Percentiles rank a stretch among this genome's conserved stretches.
phyloP scores from a whole-genome alignment of 2,329 filamentous ascomycete genomes.

The Plectosphaerella cucumerina region DNA sequence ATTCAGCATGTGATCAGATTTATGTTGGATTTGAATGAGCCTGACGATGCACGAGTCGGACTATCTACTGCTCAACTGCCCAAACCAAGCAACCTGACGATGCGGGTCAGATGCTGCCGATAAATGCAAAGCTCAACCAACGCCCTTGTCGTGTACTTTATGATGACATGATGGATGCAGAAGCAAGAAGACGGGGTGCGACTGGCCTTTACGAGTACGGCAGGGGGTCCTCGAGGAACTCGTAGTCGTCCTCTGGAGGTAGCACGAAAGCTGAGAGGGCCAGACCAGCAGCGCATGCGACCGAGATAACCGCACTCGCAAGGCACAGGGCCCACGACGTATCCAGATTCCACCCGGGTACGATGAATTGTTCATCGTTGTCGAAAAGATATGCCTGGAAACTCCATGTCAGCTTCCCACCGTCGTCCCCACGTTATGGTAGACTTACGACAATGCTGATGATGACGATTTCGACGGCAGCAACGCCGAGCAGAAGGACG shows the following conservation, averaged over 20 bases:
- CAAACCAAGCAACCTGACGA: too few relatives aligned
- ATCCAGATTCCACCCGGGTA: slow-evolving; percentile 75
- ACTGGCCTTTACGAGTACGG: not conserved
- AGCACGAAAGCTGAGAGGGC: slow-evolving; percentile 64
- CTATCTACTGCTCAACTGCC: too few relatives aligned
- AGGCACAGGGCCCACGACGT: slow-evolving; percentile 71
- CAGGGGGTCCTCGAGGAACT: slow-evolving; percentile 52
- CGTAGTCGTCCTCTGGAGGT: slow-evolving; percentile 81
- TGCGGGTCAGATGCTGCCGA: too few relatives aligned
- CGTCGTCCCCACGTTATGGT: slow-evolving; percentile 2
- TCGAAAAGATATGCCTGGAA: slow-evolving; percentile 76
- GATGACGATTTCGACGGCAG: slow-evolving; percentile 66
- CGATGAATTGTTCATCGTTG: slow-evolving; percentile 76
- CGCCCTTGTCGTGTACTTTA: not conserved
- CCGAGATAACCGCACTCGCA: slow-evolving; percentile 48
- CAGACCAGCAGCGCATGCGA: slow-evolving; percentile 54
- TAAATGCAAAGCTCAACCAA: too few relatives aligned
- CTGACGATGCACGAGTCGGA: too few relatives aligned
- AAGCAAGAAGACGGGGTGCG: not conserved
- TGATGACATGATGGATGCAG: not conserved
- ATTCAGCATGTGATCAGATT: too few relatives aligned
- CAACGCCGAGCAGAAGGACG: slow-evolving; percentile 60
- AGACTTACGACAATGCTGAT: slow-evolving; percentile 76
- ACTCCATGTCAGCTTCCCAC: not conserved
- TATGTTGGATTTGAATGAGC: too few relatives aligned